Conservation (phyloP, 176 grass and related monocot species). For the Rhynchospora breviuscula region DNA sequence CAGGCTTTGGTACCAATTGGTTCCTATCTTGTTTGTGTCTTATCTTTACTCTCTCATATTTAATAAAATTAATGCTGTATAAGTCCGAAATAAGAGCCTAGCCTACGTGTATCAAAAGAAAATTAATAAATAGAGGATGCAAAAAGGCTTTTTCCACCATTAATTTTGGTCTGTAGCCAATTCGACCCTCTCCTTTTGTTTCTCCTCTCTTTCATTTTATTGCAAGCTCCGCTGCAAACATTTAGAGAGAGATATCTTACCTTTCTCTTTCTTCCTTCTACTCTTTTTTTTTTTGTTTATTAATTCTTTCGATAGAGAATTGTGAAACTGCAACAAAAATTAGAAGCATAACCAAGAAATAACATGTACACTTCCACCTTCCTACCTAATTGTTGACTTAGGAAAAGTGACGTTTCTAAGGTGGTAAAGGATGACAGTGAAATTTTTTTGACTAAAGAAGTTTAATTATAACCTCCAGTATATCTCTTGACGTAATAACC, state of each 20-base stretch:
- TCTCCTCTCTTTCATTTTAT: neutral
- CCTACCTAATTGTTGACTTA: neutral
- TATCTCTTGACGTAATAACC: neutral
- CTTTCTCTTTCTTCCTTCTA: neutral
- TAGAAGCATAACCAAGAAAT: neutral
- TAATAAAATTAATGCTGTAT: neutral
- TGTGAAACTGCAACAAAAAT: neutral
- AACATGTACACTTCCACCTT: neutral
- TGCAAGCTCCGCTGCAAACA: neutral
- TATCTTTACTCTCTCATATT: neutral
- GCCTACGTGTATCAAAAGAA: neutral
- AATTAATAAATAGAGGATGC: neutral
- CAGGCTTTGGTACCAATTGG: neutral
- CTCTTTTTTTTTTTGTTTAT: too few relatives aligned
- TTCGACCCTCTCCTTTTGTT: neutral
- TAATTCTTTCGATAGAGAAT: neutral
- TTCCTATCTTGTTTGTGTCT: neutral
- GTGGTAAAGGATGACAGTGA: neutral
- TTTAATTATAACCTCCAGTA: neutral
- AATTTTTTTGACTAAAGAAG: neutral
- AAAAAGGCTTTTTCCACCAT: neutral
- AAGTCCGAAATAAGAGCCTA: neutral
- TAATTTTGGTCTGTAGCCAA: neutral
- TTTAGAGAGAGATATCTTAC: neutral
- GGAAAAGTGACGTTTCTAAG: neutral